Base-by-base conservation (phyloP, 441 rosid genomes). In the Mallotus repandus region DNA sequence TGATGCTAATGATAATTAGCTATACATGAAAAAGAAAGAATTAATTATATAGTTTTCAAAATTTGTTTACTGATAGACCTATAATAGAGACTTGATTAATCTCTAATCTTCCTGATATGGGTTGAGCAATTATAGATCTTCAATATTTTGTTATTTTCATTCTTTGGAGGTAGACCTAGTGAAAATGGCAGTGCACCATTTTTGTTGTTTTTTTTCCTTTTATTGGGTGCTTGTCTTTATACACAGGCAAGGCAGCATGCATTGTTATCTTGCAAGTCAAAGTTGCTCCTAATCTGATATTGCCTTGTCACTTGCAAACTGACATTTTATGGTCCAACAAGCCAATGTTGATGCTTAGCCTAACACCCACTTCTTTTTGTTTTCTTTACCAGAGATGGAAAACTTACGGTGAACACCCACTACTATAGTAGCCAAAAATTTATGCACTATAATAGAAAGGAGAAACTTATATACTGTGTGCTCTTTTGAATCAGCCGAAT, bases 321-420 rank as follows among this genome's bases (percentile, higher is more conserved):
- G 66, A 70, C 49, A 63, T 62, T 60, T 63, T 70, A 46, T 64
- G 50, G 19, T 35, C 10, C n/a, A 49, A 66, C 50, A 35, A 35
- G 41, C 41, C 41, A 35, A 35, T 35, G 60, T 58, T 29, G 79
- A 71, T 65, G 75, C 48, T 48, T 63, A 59, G 68, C 72, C 78
- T 55, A 14, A 29, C 25, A 14, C 65, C 56, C 46, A 2, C n/a
- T 25, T 46, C 13, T 54, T 52, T 49, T 52, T 52, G 58, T 63
- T 64, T 41, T 53, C 5, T 29, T 38, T 71, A 68, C 5, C 41
- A 12, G 1, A 15, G 0, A 18, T 64, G 53, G 16, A 32, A n/a
- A n/a, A n/a, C n/a, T n/a, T n/a, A n/a, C n/a, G n/a, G n/a, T n/a
- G 16, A 11, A 64, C n/a, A 25, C 12, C 9, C 16, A 35, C 41